Percentiles rank a stretch among this genome's conserved stretches.
These are phyloP conservation scores for Xylaria sp. DNA, from an alignment of 2,329 filamentous ascomycete species.

Conservation along the genomic window DNA sequence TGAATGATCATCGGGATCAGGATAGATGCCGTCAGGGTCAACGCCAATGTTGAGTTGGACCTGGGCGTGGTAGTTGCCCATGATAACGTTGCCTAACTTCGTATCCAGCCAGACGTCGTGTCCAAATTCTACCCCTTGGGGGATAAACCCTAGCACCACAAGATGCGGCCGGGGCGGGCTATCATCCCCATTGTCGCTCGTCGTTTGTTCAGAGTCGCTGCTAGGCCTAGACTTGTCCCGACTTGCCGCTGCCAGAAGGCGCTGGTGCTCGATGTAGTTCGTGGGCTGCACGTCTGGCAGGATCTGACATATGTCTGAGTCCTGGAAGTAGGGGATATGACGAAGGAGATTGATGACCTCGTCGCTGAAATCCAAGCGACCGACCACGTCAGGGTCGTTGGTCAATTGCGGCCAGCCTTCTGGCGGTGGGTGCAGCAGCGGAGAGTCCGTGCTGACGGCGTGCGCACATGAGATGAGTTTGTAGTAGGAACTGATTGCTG, in stretches of 20 bases:
- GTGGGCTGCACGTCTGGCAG: conserved; percentile 4
- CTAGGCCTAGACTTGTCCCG: not conserved
- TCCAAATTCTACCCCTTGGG: not conserved
- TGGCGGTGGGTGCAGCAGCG: not conserved
- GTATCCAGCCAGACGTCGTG: conserved; percentile 3
- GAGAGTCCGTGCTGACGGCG: not conserved
- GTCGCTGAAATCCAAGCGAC: not conserved
- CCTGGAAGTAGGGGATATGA: conserved; percentile 8
- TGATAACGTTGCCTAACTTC: conserved; percentile 1
- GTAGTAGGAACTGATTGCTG: conserved; percentile 17
- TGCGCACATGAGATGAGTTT: conserved; percentile 6
- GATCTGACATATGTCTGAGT: conserved; percentile 2
- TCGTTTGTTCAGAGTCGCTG: not conserved
- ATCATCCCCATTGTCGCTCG: not conserved
- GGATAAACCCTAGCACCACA: not conserved
- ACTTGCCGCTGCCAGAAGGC: not conserved
- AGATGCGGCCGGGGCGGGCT: conserved; percentile 2
- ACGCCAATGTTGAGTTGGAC: not conserved
- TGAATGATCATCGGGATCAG: not conserved
- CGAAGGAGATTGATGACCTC: conserved; percentile 1
- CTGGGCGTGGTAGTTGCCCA: conserved; percentile 2
- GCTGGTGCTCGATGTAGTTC: not conserved
- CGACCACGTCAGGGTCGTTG: not conserved
- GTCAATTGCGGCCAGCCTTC: conserved; percentile 4
- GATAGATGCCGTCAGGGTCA: not conserved